Percentiles rank a stretch among this genome's conserved stretches.
Evolutionary conservation across 345 rosid genomes (phyloP).

Genomic region (Odontarrhena argentea): DNA sequence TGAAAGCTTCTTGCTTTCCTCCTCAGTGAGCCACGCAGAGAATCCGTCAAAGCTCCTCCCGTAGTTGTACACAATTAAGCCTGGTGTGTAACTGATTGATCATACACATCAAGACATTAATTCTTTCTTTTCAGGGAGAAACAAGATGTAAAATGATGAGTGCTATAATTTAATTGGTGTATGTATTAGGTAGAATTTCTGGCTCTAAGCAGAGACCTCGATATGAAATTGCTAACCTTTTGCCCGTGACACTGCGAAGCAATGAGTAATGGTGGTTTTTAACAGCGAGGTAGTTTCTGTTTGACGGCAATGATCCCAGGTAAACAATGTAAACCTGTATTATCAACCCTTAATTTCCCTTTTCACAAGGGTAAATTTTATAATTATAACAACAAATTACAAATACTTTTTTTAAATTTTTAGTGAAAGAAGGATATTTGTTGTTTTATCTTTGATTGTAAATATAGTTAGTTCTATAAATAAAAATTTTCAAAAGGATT

Average conservation of each 20-base stretch:
- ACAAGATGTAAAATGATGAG: background rate
- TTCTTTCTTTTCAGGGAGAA: background rate
- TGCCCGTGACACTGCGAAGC: constrained; percentile 20
- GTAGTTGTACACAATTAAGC: constrained; percentile 18
- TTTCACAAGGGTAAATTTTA: background rate
- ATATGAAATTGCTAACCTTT: constrained; percentile 16
- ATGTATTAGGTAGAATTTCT: background rate
- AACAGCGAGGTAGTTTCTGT: background rate
- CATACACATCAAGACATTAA: constrained; percentile 7
- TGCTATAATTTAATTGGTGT: background rate
- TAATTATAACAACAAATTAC: background rate
- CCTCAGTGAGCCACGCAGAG: constrained; percentile 36
- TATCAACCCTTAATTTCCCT: background rate
- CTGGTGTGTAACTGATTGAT: constrained; percentile 26
- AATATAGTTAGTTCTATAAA: too few relatives aligned
- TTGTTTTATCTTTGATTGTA: too few relatives aligned
- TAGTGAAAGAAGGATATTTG: too few relatives aligned
- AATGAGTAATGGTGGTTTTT: constrained; percentile 12
- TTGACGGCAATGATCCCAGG: constrained; percentile 28
- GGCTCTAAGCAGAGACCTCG: background rate
- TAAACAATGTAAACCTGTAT: constrained; percentile 27
- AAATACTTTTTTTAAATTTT: too few relatives aligned
- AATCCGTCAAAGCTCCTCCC: constrained; percentile 26
- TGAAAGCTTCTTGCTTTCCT: constrained; percentile 29
- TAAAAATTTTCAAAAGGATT: too few relatives aligned